Evolutionary conservation across 192 early-diverging fungal genomes (phyloP), one percentile per base, ranked within the genome.

Genomic region (Coemansia sp.): DNA sequence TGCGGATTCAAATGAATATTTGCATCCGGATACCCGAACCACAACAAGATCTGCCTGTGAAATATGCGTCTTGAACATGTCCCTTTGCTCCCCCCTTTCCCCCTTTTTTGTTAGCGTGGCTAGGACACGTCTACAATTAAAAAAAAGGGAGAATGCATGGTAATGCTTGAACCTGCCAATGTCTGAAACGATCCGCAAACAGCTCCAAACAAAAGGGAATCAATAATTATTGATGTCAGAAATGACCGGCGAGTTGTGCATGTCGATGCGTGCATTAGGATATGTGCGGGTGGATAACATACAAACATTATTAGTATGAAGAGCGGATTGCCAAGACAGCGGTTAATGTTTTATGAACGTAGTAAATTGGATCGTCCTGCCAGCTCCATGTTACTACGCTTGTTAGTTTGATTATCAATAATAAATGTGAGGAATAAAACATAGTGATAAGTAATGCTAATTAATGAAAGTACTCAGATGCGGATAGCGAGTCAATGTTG

Each of bases 401-500:
- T 3, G 50, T 54, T 54, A 31, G 51, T 54, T 54, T 27, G 51
- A 54, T 54, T 27, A 54, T 17, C 4, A 56, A 56, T 33, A 33
- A 56, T 56, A 14, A 56, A 33, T 51, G 21, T n/a, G n/a, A n/a
- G n/a, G 27, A 51, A 3, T 9, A 51, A 54, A 34, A 56, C 31
- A 56, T 56, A 56, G 31, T 56, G 31, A 33, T 54, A 56, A 34
- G 3, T 34, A 33, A 56, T 56, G 50, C 29, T 56, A 34, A 35
- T 56, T 33, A 56, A 56, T 56, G 50, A 57, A 56, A 56, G 54
- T 56, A 56, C 29, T 56, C 54, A 4, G 54, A 33, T 56, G 54
- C 54, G 7, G 54, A 56, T 56, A 56, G 54, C 54, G 54, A 56
- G 54, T 62, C 41, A 36, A 62, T 62, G 36, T 62, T 39, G 41